phyloP scores from a whole-genome alignment of 148 eudicot species.

The Rhododendron simsii region DNA sequence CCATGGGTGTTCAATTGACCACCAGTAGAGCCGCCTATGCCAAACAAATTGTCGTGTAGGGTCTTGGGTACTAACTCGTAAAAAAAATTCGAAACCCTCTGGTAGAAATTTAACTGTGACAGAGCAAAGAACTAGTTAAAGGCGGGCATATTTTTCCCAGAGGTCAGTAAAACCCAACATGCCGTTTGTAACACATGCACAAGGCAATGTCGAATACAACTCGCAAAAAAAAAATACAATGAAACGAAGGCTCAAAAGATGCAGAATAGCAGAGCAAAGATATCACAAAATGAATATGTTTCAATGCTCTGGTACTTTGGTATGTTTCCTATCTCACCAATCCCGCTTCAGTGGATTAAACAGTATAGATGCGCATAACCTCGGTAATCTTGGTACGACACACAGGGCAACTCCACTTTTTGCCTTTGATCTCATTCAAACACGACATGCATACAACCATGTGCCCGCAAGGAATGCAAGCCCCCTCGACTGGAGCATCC shows the following conservation, averaged over 20 bases:
- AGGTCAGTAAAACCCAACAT: not conserved
- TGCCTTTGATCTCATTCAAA: too few species aligned
- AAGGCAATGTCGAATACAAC: not conserved
- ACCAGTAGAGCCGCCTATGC: too few species aligned
- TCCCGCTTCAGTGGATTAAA: slow-evolving; percentile 29
- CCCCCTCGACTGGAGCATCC: too few species aligned
- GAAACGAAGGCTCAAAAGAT: not conserved
- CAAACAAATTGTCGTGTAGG: too few species aligned
- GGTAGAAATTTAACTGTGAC: too few species aligned
- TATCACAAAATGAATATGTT: not conserved
- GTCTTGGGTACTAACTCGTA: too few species aligned
- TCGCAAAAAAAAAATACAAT: too few species aligned
- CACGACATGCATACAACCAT: too few species aligned
- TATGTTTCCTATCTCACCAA: not conserved
- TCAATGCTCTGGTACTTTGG: not conserved
- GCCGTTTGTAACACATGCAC: not conserved
- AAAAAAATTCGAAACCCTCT: too few species aligned
- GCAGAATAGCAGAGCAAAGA: not conserved
- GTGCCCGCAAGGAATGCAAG: too few species aligned
- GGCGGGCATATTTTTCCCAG: not conserved
- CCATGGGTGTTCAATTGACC: too few species aligned
- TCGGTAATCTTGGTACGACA: slow-evolving; percentile 81
- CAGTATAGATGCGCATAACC: slow-evolving; percentile 67
- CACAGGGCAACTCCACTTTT: slow-evolving; percentile 57
- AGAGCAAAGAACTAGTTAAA: too few species aligned